Conservation (phyloP, 805 yeast genomes). For the Lipomyces yamadae region DNA sequence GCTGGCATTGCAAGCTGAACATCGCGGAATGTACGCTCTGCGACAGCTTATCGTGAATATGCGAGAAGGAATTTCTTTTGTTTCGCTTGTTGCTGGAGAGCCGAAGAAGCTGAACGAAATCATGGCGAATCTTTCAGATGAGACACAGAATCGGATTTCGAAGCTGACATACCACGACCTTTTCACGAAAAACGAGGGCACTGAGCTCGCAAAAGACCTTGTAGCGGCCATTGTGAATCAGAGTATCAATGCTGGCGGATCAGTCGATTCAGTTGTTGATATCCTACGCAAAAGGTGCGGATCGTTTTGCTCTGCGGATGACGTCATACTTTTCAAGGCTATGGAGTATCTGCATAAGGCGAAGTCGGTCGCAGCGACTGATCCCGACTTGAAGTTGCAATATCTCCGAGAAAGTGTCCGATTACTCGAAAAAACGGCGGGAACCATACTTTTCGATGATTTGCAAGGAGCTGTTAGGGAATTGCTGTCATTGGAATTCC, state of each 20-base stretch:
- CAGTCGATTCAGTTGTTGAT: constrained; percentile 86
- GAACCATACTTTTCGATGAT: constrained; percentile 75
- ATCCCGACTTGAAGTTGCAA: constrained; percentile 70
- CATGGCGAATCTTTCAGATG: constrained; percentile 67
- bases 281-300: constrained; percentile 92
- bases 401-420: constrained; percentile 73
- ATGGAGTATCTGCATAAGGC: constrained; percentile 90
- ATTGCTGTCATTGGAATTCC: constrained; percentile 76
- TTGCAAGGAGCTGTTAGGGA: constrained; percentile 79
- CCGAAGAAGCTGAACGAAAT: constrained; percentile 52
- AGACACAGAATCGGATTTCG: constrained; percentile 70
- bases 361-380: constrained; percentile 67
- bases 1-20: constrained; percentile 72
- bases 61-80: constrained; percentile 88
- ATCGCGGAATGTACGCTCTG: constrained; percentile 80
- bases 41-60: constrained; percentile 74
- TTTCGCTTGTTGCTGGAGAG: constrained; percentile 76
- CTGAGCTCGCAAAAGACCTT: constrained; percentile 78
- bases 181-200: constrained; percentile 69
- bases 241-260: constrained; percentile 87
- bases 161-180: constrained; percentile 73
- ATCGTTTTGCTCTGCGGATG: constrained; percentile 90
- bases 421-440: constrained; percentile 78
- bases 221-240: constrained; percentile 87
- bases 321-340: constrained; percentile 91